phyloP scores from a whole-genome alignment of 1,284 basidiomycete species.

The Mycena citricolor region DNA sequence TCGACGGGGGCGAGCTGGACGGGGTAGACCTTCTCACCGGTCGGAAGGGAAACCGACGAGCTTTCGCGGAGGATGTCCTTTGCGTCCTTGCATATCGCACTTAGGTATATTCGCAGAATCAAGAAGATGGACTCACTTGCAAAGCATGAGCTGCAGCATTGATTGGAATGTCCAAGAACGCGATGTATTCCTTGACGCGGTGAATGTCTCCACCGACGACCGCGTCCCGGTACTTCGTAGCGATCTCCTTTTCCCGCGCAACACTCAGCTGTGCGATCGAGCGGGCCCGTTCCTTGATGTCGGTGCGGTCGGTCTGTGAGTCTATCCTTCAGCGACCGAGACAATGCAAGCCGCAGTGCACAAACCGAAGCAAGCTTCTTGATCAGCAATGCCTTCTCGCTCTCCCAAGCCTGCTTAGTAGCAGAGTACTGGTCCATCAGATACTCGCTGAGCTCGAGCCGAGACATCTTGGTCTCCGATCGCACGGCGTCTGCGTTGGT shows the following conservation, averaged over 20 bases:
- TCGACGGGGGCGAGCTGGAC: conserved; percentile 25
- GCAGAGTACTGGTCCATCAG: conserved; percentile 26
- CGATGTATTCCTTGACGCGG: conserved; percentile 24
- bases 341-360: too few species aligned
- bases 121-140: conserved; percentile 1
- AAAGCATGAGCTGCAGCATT: conserved; percentile 23
- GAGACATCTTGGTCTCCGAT: conserved; percentile 21
- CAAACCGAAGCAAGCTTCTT: conserved; percentile 5
- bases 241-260: conserved; percentile 20
- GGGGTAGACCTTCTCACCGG: conserved; percentile 23
- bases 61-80: conserved; percentile 27
- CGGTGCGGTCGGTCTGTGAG: conserved; percentile 2
- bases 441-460: conserved; percentile 25
- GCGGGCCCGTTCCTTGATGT: conserved; percentile 13
- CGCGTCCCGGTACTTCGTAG: conserved; percentile 24
- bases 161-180: conserved; percentile 24
- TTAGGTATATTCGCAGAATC: not conserved
- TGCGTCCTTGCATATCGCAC: conserved; percentile 17
- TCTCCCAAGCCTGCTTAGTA: conserved; percentile 27
- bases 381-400: conserved; percentile 25
- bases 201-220: conserved; percentile 26
- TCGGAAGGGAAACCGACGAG: conserved; percentile 24
- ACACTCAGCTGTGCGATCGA: conserved; percentile 11
- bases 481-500: not conserved
- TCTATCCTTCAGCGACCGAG: not conserved